phyloP scores from a whole-genome alignment of 2,329 filamentous ascomycete species.

The Ophiosphaerella herpotricha region DNA sequence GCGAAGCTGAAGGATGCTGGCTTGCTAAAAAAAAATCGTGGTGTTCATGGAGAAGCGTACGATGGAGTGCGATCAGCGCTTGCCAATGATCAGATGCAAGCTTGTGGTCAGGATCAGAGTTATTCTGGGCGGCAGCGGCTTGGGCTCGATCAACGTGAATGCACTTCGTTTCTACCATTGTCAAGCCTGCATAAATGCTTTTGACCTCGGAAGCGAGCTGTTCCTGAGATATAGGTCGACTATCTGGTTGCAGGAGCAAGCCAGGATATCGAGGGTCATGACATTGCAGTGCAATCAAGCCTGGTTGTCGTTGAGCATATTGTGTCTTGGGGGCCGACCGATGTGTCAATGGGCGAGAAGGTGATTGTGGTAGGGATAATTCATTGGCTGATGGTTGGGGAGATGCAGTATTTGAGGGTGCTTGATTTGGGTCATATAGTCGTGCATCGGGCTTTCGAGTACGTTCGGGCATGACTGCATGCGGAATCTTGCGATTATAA shows the following conservation, averaged over 20 bases:
- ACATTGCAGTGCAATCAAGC: slow-evolving; percentile 41
- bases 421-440: slow-evolving; percentile 26
- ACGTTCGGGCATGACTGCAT: slow-evolving; percentile 19
- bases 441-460: slow-evolving; percentile 21
- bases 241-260: slow-evolving; percentile 63
- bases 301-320: slow-evolving; percentile 24
- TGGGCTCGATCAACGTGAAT: slow-evolving; percentile 78
- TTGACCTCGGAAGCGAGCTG: slow-evolving; percentile 82
- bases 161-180: slow-evolving; percentile 86
- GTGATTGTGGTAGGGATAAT: slow-evolving; percentile 18
- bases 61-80: slow-evolving; percentile 78
- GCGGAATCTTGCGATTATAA: slow-evolving; percentile 26
- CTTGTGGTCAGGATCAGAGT: slow-evolving; percentile 48
- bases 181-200: slow-evolving; percentile 79
- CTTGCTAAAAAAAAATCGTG: slow-evolving; percentile 73
- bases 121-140: slow-evolving; percentile 58
- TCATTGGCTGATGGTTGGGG: slow-evolving; percentile 29
- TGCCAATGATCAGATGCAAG: slow-evolving; percentile 77
- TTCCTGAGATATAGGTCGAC: slow-evolving; percentile 72
- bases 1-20: slow-evolving; percentile 77
- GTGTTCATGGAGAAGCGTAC: slow-evolving; percentile 75
- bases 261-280: slow-evolving; percentile 42
- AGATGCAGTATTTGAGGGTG: slow-evolving; percentile 13
- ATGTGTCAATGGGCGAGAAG: slow-evolving; percentile 15
- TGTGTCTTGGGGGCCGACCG: slow-evolving; percentile 16